Percentiles rank a stretch among this genome's conserved stretches.
Conservation (phyloP, 1,139 yeast species). For the Yamadazyma epiphylla region DNA sequence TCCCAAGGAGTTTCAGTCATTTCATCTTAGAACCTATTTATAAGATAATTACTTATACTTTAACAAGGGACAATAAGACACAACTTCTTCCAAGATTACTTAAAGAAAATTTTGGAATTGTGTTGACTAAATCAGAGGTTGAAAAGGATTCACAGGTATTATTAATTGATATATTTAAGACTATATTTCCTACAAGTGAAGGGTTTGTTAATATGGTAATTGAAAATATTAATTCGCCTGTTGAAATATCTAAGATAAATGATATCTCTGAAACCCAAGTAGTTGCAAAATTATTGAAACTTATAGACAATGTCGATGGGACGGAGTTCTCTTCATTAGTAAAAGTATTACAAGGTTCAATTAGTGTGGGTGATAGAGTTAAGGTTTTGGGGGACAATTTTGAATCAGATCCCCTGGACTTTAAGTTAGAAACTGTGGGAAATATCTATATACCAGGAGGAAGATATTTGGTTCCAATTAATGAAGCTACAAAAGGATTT, state of each 20-base stretch:
- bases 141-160: constrained; percentile 57
- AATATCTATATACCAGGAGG: constrained; percentile 66
- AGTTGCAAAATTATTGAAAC: constrained; percentile 59
- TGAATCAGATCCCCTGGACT: constrained; percentile 52
- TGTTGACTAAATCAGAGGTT: constrained; percentile 33
- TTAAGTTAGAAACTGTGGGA: constrained; percentile 37
- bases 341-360: constrained; percentile 57
- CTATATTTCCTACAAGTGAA: constrained; percentile 50
- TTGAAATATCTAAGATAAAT: constrained; percentile 7
- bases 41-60: constrained; percentile 60
- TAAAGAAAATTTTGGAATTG: constrained; percentile 43
- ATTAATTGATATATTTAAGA: constrained; percentile 49
- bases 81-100: constrained; percentile 37
- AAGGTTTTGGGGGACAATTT: constrained; percentile 57
- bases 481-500: constrained; percentile 58
- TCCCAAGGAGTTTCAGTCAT: constrained; percentile 56
- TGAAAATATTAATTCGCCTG: constrained; percentile 38
- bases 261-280: constrained; percentile 2
- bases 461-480: constrained; percentile 59
- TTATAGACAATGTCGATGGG: constrained; percentile 52
- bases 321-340: constrained; percentile 51
- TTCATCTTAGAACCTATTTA: constrained; percentile 79
- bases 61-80: constrained; percentile 50
- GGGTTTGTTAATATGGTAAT: constrained; percentile 55
- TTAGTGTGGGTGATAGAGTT: constrained; percentile 46